phyloP scores from a whole-genome alignment of 1,284 basidiomycete genomes.

The Flammula alnicola region DNA sequence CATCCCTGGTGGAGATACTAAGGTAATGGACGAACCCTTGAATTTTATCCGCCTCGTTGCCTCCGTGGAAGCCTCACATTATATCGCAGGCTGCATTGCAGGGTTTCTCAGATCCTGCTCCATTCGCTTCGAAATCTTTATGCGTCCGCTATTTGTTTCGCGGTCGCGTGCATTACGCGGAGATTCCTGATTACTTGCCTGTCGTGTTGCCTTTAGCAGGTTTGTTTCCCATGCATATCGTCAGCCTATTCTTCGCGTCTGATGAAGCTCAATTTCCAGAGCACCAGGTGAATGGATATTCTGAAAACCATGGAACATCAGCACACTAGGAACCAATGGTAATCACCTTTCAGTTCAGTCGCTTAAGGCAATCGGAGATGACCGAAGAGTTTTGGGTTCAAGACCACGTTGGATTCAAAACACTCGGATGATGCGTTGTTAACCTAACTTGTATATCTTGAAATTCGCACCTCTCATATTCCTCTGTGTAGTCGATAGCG shows the following conservation, averaged over 20 bases:
- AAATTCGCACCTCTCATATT: no score
- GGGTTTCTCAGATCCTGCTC: constrained; percentile 80
- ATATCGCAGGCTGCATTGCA: constrained; percentile 61
- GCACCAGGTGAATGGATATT: constrained; percentile 13
- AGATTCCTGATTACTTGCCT: constrained; percentile 71
- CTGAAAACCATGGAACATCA: neutral
- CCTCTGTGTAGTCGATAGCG: no score
- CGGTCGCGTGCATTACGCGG: constrained; percentile 74
- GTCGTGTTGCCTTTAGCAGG: constrained; percentile 81
- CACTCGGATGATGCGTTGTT: no score
- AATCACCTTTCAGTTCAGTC: no score
- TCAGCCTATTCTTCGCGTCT: neutral
- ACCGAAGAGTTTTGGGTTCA: no score
- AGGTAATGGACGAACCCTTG: constrained; percentile 46
- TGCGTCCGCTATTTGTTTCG: constrained; percentile 81
- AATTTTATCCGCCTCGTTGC: constrained; percentile 6
- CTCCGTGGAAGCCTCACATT: constrained; percentile 16
- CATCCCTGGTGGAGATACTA: constrained; percentile 75
- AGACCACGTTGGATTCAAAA: no score
- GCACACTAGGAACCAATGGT: no score
- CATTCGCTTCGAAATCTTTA: constrained; percentile 68
- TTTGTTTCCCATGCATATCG: constrained; percentile 36
- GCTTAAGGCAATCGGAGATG: no score
- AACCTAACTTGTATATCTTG: no score
- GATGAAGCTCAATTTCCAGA: constrained; percentile 12